Evolutionary conservation across 208 protist genomes (phyloP).

Genomic region (Porcisia hertigi): DNA sequence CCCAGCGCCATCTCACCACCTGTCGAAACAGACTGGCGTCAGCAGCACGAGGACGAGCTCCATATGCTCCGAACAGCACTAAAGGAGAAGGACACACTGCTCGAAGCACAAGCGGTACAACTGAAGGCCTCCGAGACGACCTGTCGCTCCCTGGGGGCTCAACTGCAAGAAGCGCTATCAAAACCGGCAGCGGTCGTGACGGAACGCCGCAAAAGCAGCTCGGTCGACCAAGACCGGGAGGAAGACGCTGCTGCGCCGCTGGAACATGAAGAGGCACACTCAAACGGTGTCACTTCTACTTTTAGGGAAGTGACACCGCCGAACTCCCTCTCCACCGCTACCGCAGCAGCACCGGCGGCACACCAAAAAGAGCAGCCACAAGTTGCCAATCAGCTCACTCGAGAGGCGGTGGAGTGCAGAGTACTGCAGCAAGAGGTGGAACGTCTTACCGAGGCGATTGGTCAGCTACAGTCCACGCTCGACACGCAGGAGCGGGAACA

Average conservation of each 20-base stretch:
- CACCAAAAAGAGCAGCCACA: neutral
- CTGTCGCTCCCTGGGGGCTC: conserved; percentile 4
- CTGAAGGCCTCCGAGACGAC: conserved; percentile 11
- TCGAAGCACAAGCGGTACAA: conserved; percentile 2
- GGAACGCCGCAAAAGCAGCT: neutral
- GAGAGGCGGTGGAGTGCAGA: neutral
- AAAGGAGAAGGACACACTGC: neutral
- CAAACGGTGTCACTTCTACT: neutral
- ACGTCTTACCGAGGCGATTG: conserved; percentile 10
- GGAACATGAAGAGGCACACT: conserved; percentile 31
- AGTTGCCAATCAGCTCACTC: neutral
- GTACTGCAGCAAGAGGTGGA: conserved; percentile 4
- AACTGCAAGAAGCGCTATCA: conserved; percentile 14
- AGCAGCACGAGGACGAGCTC: neutral
- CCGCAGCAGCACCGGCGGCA: neutral
- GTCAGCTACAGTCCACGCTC: neutral
- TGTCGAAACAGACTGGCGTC: neutral
- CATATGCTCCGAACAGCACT: neutral
- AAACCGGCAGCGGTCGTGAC: neutral
- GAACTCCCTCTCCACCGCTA: neutral
- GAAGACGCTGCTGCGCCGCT: conserved; percentile 51
- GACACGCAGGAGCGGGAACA: conserved; percentile 10
- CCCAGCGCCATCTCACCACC: too few relatives aligned
- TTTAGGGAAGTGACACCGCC: conserved; percentile 46
- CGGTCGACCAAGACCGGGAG: conserved; percentile 21